A percentile compares a stretch with the other conserved stretches of the same genome.
Evolutionary conservation across 306 rosid species (phyloP).

Genomic region (Cucurbita maxima): DNA sequence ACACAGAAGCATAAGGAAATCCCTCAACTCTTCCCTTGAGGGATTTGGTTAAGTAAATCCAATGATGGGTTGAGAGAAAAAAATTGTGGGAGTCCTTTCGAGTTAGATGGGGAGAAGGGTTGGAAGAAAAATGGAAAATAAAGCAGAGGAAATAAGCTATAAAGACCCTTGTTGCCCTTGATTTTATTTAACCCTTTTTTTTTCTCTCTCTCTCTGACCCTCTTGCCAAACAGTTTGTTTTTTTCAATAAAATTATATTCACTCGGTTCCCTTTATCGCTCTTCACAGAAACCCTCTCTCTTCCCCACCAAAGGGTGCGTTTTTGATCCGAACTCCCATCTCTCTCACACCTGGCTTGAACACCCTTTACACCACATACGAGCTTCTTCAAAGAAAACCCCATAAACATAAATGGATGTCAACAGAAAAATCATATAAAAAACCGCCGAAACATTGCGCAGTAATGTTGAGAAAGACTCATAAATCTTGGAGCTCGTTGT

Average conservation of each 20-base stretch:
- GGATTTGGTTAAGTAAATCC: neutral
- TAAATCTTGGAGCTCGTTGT: neutral
- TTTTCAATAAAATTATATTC: neutral
- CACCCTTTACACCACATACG: conserved; percentile 8
- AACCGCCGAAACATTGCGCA: neutral
- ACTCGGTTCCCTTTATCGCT: neutral
- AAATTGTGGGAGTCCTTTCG: neutral
- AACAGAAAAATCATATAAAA: neutral
- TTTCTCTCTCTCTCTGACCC: neutral
- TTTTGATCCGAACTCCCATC: conserved; percentile 2
- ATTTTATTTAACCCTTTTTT: neutral
- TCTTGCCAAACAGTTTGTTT: neutral
- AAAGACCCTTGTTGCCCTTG: conserved; percentile 4
- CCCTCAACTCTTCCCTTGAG: neutral
- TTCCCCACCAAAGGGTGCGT: neutral
- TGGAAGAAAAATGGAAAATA: neutral
- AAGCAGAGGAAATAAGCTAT: neutral
- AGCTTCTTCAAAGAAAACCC: neutral
- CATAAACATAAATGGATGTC: neutral
- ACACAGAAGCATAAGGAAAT: neutral
- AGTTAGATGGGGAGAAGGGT: neutral
- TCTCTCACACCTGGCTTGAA: conserved; percentile 3
- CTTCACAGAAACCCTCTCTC: conserved; percentile 5
- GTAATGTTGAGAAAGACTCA: conserved; percentile 6
- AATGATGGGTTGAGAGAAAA: neutral